Evolutionary conservation across 306 rosid genomes (phyloP).

Genomic region (Cucumis hystrix): DNA sequence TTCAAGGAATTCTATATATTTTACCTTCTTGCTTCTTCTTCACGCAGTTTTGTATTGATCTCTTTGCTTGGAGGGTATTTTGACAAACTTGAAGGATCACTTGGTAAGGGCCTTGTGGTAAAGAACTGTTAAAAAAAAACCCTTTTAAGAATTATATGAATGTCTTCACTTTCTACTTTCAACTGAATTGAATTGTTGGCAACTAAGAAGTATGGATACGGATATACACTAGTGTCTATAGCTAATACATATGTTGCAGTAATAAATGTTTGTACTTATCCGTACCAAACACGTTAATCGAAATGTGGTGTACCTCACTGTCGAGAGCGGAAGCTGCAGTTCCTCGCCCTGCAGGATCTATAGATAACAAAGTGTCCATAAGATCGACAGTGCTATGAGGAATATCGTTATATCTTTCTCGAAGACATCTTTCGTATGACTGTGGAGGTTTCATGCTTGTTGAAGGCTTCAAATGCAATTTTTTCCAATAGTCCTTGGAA

Average conservation of each 20-base stretch:
- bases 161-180: not conserved
- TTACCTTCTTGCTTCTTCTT: slow-evolving; percentile 67
- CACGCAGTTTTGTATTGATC: slow-evolving; percentile 57
- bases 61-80: slow-evolving; percentile 95
- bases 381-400: slow-evolving; percentile 53
- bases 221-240: too few species aligned
- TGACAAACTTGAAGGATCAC: slow-evolving; percentile 82
- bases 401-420: slow-evolving; percentile 54
- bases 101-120: slow-evolving; percentile 54
- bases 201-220: too few species aligned
- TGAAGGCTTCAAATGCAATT: slow-evolving; percentile 40
- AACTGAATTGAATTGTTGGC: not conserved
- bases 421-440: slow-evolving; percentile 52
- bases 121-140: slow-evolving; percentile 43
- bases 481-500: slow-evolving; percentile 68
- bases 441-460: slow-evolving; percentile 62
- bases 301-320: slow-evolving; percentile 41
- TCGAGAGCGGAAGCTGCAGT: slow-evolving; percentile 59
- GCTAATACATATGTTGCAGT: too few species aligned
- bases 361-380: slow-evolving; percentile 59
- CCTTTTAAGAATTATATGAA: not conserved
- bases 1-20: not conserved
- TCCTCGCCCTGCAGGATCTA: slow-evolving; percentile 68
- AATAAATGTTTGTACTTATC: too few species aligned
- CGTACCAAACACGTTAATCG: too few species aligned